These are phyloP conservation scores for Setaria italica DNA, from an alignment of 202 grass and related monocot species.

Conservation along the genomic window DNA sequence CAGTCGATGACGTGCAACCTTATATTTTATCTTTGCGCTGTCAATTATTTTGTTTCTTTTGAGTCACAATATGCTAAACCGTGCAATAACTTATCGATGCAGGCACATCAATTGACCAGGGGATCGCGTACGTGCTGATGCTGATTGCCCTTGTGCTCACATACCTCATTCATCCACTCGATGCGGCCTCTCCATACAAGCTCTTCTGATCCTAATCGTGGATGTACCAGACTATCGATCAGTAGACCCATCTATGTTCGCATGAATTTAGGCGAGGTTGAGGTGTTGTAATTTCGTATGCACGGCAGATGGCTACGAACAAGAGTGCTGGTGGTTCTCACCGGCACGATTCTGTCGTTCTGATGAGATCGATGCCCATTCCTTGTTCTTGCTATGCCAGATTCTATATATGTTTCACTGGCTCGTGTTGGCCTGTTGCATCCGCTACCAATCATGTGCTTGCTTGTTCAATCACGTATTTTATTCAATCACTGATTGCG, in stretches of 20 bases:
- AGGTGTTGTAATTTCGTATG: slow-evolving; percentile 30
- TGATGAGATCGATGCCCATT: background rate
- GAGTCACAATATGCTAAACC: slow-evolving; percentile 21
- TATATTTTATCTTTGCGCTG: background rate
- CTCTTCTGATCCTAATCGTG: slow-evolving; percentile 53
- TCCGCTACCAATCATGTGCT: background rate
- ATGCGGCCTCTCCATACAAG: slow-evolving; percentile 72
- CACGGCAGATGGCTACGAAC: slow-evolving; percentile 19
- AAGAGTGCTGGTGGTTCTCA: slow-evolving; percentile 27
- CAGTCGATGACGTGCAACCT: background rate
- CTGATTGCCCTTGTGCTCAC: slow-evolving; percentile 88
- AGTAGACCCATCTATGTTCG: slow-evolving; percentile 3
- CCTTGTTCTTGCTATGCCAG: background rate
- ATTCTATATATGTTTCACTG: background rate
- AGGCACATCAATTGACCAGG: slow-evolving; percentile 87
- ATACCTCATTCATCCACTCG: slow-evolving; percentile 85
- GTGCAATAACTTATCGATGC: background rate
- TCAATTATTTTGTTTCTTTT: background rate
- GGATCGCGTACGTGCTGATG: slow-evolving; percentile 83
- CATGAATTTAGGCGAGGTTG: slow-evolving; percentile 31
- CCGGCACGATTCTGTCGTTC: background rate
- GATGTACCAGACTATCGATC: background rate
- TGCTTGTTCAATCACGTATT: background rate
- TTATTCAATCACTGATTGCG: background rate
- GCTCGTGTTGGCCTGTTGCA: slow-evolving; percentile 1